Percentiles rank a stretch among this genome's conserved stretches.
These are phyloP conservation scores for Tricholoma furcatifolium DNA, from an alignment of 768 basidiomycete genomes.

Conservation along the genomic window DNA sequence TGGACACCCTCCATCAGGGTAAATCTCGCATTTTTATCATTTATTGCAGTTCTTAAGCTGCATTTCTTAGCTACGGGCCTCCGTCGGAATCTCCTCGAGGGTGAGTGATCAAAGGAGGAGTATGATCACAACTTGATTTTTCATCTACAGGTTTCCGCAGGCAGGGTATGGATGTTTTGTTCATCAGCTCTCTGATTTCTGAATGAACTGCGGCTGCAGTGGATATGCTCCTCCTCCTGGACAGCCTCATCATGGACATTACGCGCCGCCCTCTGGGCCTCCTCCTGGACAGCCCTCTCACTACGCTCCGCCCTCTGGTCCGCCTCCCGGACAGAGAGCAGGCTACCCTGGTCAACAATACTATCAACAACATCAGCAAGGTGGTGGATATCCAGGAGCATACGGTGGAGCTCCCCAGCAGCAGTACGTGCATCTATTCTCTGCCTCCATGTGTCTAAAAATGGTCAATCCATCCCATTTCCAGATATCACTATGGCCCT, in stretches of 20 bases:
- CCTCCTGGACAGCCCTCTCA: conserved; percentile 30
- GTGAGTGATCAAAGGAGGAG: conserved; percentile 2
- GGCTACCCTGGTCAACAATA: conserved; percentile 41
- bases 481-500: conserved; percentile 14
- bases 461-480: not conserved
- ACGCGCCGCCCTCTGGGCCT: conserved; percentile 24
- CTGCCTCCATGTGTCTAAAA: not conserved
- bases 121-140: not conserved
- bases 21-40: conserved; percentile 4
- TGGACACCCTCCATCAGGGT: conserved; percentile 35
- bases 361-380: conserved; percentile 30
- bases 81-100: conserved; percentile 16
- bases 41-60: not conserved
- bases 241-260: conserved; percentile 15
- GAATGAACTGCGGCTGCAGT: not conserved
- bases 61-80: conserved; percentile 16
- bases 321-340: conserved; percentile 32
- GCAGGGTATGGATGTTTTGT: conserved; percentile 8
- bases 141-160: not conserved
- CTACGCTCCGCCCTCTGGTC: conserved; percentile 25
- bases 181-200: not conserved
- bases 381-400: conserved; percentile 28
- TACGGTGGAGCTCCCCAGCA: conserved; percentile 18
- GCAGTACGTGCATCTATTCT: conserved; percentile 7
- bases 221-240: conserved; percentile 17